Base-by-base conservation (phyloP, 2,329 filamentous ascomycete genomes). In the Arthrobotrys iridis region DNA sequence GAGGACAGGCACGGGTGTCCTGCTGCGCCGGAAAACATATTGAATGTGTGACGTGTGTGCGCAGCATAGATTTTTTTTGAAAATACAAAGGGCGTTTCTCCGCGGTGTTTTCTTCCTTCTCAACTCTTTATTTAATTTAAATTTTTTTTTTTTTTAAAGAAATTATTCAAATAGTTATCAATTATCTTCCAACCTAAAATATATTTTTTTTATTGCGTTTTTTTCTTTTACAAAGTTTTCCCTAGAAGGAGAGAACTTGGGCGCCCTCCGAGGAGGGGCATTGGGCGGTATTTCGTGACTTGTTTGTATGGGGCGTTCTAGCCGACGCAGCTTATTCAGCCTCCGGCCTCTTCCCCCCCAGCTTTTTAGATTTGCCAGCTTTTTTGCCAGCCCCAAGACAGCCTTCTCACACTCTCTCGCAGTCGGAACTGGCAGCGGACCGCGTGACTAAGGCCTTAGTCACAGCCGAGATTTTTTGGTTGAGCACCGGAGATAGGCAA, bases 381-480 rank as follows among this genome's bases (percentile, higher is more conserved):
- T 28, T 41, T 6, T 28, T 10, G 52, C 33, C 52, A 37, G 33
- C 52, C 35, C n/a, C n/a, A n/a, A n/a, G n/a, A n/a, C n/a, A n/a
- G n/a, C n/a, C n/a, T n/a, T n/a, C n/a, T 30, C 35, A n/a, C 4
- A n/a, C 4, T 40, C 35, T 41, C 70, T 66, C 63, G 71, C 71
- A 63, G 71, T 75, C 71, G 71, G 71, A 75, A 75, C 71, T 59
- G 55, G 70, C 18, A n/a, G 43, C 5, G 30, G 35, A 15, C 26
- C 43, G 26, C 46, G 59, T 75, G 71, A 68, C 71, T 74, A 74
- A 74, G 70, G 41, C 4, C 59, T 74, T 66, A 74, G 60, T 74
- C 52, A 74, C 43, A 62, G 22, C 43, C 48, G 37, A 55, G 45
- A 62, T n/a, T n/a, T n/a, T n/a, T n/a, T n/a, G n/a, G n/a, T n/a